phyloP scores from a whole-genome alignment of 176 grass and related monocot species.

The Triticum timopheevii region DNA sequence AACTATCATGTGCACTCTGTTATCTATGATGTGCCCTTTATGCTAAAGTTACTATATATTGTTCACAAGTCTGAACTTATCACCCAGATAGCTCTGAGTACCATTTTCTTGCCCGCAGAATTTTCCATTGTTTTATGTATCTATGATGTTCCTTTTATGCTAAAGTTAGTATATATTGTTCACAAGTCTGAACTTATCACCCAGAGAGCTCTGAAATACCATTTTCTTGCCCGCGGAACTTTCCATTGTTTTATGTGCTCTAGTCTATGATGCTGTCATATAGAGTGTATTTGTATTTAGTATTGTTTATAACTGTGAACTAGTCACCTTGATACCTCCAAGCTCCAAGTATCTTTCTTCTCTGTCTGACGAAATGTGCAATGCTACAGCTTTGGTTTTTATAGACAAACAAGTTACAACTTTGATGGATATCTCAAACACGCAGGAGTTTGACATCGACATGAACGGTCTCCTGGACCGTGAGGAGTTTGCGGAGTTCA shows the following conservation, averaged over 20 bases:
- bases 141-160: background rate
- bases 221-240: background rate
- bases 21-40: background rate
- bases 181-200: background rate
- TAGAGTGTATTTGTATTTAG: background rate
- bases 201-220: background rate
- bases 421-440: background rate
- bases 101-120: background rate
- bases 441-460: conserved; percentile 74
- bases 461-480: conserved; percentile 81
- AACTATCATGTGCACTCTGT: background rate
- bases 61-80: background rate
- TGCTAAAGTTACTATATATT: background rate
- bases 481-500: conserved; percentile 92
- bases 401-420: background rate
- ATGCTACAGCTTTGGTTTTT: background rate
- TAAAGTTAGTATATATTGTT: background rate
- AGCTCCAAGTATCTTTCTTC: background rate
- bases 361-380: background rate
- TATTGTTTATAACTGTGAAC: background rate
- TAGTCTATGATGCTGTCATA: background rate
- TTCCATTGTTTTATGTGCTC: background rate
- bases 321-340: background rate
- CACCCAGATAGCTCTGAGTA: background rate
- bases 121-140: background rate